phyloP scores from a whole-genome alignment of 202 grass and related monocot genomes.

The Sporobolus alterniflorus region DNA sequence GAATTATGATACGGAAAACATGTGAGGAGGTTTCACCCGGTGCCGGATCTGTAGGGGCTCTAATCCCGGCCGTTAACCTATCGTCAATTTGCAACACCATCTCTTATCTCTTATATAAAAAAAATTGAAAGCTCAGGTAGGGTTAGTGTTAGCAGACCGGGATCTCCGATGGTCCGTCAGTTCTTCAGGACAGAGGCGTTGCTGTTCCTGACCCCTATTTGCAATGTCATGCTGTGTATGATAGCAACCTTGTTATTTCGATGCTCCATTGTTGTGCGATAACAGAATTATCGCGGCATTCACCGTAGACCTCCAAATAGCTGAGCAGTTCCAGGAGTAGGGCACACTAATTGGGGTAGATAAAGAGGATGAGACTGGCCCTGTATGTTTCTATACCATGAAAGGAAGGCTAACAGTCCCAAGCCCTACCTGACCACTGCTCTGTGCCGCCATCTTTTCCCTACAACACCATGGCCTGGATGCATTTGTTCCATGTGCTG shows the following conservation, averaged over 20 bases:
- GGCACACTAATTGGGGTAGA: constrained; percentile 21
- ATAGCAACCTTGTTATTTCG: background rate
- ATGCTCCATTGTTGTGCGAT: constrained; percentile 16
- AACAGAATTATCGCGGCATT: background rate
- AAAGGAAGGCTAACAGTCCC: constrained; percentile 29
- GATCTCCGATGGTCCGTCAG: background rate
- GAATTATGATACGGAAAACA: constrained; percentile 44
- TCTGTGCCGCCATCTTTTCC: constrained; percentile 49
- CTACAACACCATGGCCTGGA: constrained; percentile 50
- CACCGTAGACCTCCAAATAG: constrained; percentile 13
- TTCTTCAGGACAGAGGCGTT: background rate
- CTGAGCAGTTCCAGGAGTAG: background rate
- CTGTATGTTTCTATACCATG: constrained; percentile 34
- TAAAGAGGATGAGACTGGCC: constrained; percentile 1
- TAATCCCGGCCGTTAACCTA: constrained; percentile 14
- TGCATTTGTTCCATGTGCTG: constrained; percentile 39
- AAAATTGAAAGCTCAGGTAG: background rate
- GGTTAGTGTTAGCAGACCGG: background rate
- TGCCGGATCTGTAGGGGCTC: constrained; percentile 45
- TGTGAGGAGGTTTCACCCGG: constrained; percentile 45
- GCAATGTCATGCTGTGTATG: background rate
- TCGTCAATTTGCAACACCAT: constrained; percentile 38
- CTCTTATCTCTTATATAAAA: background rate
- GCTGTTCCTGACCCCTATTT: constrained; percentile 20
- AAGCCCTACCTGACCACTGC: constrained; percentile 37